Percentiles rank a stretch among this genome's conserved stretches.
Conservation (phyloP, 2,329 filamentous ascomycete species). For the Diplodia intermedia region DNA sequence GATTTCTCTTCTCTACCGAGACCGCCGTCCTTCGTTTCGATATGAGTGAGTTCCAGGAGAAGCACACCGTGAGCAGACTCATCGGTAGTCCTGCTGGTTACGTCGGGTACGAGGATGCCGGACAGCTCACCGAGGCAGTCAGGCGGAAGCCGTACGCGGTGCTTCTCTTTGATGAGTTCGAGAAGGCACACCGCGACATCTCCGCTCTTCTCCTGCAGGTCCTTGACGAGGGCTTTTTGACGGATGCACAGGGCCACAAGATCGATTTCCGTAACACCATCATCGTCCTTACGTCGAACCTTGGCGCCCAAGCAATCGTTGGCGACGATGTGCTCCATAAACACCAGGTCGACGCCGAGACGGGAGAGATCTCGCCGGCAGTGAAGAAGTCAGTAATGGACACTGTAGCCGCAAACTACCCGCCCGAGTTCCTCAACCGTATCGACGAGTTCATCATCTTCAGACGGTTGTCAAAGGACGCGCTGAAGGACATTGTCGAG, state of each 20-base stretch:
- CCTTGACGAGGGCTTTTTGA: constrained; percentile 93
- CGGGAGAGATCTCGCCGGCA: constrained; percentile 73
- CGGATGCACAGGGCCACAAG: constrained; percentile 93
- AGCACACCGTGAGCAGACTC: constrained; percentile 90
- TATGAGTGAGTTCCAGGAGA: constrained; percentile 98
- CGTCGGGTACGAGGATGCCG: constrained; percentile 95
- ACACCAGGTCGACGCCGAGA: constrained; percentile 63
- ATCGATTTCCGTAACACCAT: constrained; percentile 97
- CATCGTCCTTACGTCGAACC: constrained; percentile 94
- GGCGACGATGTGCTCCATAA: constrained; percentile 71
- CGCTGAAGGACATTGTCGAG: constrained; percentile 90
- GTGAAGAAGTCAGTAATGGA: constrained; percentile 87
- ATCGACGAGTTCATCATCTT: constrained; percentile 98
- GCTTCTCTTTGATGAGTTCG: constrained; percentile 94
- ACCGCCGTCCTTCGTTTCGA: constrained; percentile 92
- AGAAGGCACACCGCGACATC: constrained; percentile 96
- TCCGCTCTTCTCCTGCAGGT: constrained; percentile 91
- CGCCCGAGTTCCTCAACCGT: constrained; percentile 94
- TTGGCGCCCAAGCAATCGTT: constrained; percentile 90
- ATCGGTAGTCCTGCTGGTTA: constrained; percentile 95
- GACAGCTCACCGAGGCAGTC: constrained; percentile 94
- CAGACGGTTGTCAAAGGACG: constrained; percentile 78
- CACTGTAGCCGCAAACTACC: constrained; percentile 75
- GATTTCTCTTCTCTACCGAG: constrained; percentile 91
- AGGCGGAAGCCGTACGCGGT: constrained; percentile 95